Evolutionary conservation across 208 protist species (phyloP).

Genomic region (Crithidia brevicula): DNA sequence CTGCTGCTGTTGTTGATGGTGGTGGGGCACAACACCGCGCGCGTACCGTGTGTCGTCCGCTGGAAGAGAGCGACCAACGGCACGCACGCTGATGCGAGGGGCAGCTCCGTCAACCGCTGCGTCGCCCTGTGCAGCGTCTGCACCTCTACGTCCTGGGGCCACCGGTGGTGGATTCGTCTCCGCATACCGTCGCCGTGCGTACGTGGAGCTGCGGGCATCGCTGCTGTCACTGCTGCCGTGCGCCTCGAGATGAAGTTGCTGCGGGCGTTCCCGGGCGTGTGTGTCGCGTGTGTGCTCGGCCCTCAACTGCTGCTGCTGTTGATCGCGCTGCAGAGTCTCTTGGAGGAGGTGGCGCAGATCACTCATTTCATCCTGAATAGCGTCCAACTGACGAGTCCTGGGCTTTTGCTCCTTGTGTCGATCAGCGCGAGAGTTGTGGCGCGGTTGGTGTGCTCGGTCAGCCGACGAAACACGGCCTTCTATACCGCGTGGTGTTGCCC

Average conservation of each 20-base stretch:
- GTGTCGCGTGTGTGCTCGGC: background rate
- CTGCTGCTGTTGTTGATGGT: background rate
- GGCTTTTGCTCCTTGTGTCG: background rate
- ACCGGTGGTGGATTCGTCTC: background rate
- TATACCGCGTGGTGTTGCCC: no score
- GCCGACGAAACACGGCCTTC: no score
- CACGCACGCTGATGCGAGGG: background rate
- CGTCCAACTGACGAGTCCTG: background rate
- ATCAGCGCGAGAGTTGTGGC: no score
- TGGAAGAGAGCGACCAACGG: background rate
- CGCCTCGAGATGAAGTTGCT: background rate
- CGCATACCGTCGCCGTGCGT: slow-evolving; percentile 10
- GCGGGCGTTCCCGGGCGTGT: background rate
- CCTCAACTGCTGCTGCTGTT: no score
- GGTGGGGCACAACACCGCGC: background rate
- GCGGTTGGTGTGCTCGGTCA: no score
- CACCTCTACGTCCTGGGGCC: background rate
- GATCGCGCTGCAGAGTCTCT: background rate
- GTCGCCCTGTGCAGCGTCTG: background rate
- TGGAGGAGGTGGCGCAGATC: slow-evolving; percentile 11
- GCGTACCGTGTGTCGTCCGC: slow-evolving; percentile 11
- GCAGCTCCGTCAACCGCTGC: background rate
- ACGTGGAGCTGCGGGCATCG: slow-evolving; percentile 2
- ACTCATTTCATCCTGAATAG: slow-evolving; percentile 4
- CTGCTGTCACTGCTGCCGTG: background rate